These are phyloP conservation scores for Zizania latifolia DNA, from an alignment of 176 grass and related monocot genomes.

Conservation along the genomic window DNA sequence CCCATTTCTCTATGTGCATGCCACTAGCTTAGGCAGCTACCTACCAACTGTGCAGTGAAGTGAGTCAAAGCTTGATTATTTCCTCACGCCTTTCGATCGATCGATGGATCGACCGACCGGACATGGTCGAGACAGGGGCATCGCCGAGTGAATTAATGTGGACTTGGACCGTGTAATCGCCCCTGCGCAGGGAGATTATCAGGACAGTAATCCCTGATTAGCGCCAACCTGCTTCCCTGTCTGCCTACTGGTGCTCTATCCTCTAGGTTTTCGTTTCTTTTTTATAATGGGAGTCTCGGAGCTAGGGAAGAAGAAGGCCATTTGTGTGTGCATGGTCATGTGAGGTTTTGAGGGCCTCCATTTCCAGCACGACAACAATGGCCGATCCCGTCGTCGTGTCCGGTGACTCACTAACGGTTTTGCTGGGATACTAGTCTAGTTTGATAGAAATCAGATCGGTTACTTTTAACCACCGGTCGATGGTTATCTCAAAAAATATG, in stretches of 20 bases:
- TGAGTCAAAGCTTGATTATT: constrained; percentile 48
- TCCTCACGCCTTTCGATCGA: background rate
- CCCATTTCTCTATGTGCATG: constrained; percentile 14
- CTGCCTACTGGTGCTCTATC: constrained; percentile 11
- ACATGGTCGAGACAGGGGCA: background rate
- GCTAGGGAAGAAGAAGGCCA: background rate
- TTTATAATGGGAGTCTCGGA: background rate
- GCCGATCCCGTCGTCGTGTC: constrained; percentile 29
- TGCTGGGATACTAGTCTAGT: background rate
- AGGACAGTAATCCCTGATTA: constrained; percentile 61
- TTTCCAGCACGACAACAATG: constrained; percentile 24
- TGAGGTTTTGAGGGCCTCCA: constrained; percentile 1
- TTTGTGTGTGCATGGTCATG: constrained; percentile 27
- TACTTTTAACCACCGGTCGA: too few relatives aligned
- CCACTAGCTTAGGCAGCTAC: constrained; percentile 9
- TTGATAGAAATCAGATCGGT: too few relatives aligned
- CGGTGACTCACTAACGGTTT: constrained; percentile 38
- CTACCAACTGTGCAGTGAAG: background rate
- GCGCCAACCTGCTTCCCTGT: constrained; percentile 38
- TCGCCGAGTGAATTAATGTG: constrained; percentile 15
- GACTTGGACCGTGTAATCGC: constrained; percentile 35
- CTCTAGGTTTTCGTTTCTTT: too few relatives aligned
- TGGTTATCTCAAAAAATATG: too few relatives aligned
- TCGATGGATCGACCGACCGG: background rate
- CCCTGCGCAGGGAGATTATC: constrained; percentile 6